Percentiles rank a stretch among this genome's conserved stretches.
phyloP scores from a whole-genome alignment of 2,329 filamentous ascomycete genomes.

The Fusarium chlamydosporum region DNA sequence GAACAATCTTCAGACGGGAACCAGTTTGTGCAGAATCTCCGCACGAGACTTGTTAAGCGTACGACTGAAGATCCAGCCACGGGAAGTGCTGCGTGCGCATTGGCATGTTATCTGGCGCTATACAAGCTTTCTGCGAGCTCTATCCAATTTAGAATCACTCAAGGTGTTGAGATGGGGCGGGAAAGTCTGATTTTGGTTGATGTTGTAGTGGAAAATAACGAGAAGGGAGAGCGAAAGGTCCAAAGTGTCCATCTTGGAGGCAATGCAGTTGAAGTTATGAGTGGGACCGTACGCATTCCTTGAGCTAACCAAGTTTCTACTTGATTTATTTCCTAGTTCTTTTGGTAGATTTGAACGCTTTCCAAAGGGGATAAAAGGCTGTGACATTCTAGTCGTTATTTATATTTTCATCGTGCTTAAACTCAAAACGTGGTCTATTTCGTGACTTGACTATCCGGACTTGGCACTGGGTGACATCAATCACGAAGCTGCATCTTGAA shows the following conservation, averaged over 20 bases:
- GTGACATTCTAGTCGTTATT: too few relatives aligned
- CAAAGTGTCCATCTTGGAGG: slow-evolving; percentile 35
- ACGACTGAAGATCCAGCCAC: slow-evolving; percentile 71
- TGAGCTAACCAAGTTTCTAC: neutral
- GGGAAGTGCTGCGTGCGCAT: slow-evolving; percentile 71
- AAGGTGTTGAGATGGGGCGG: slow-evolving; percentile 77
- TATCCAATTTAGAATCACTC: slow-evolving; percentile 66
- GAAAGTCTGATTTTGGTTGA: slow-evolving; percentile 65
- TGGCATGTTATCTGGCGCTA: slow-evolving; percentile 68
- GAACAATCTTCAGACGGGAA: slow-evolving; percentile 40
- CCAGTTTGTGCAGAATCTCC: slow-evolving; percentile 55
- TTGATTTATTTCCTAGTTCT: too few relatives aligned
- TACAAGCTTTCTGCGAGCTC: slow-evolving; percentile 47
- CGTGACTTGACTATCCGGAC: too few relatives aligned
- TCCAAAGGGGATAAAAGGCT: too few relatives aligned
- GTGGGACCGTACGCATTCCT: neutral
- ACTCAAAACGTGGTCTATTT: too few relatives aligned
- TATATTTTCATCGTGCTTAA: too few relatives aligned
- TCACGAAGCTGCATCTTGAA: too few relatives aligned
- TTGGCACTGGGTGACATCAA: too few relatives aligned
- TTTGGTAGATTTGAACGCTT: too few relatives aligned
- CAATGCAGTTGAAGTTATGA: slow-evolving; percentile 24
- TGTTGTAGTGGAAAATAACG: slow-evolving; percentile 49
- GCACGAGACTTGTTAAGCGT: slow-evolving; percentile 71
- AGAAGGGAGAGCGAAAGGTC: neutral